These are phyloP conservation scores for Myxozyma udenii DNA, from an alignment of 805 yeast species.

Conservation along the genomic window DNA sequence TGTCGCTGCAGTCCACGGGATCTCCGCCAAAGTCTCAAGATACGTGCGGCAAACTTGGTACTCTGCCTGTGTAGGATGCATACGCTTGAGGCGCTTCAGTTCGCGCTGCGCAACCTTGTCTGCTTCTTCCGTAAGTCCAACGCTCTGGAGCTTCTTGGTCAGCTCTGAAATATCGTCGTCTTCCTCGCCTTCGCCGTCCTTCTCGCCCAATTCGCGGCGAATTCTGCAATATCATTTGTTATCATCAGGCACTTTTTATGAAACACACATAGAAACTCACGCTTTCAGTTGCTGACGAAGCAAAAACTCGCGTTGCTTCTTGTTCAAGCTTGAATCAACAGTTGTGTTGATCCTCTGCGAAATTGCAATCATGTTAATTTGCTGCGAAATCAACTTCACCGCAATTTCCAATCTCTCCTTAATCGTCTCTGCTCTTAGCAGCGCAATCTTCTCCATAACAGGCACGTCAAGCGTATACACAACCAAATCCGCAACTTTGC, in stretches of 20 bases:
- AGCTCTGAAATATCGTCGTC: slow-evolving; percentile 40
- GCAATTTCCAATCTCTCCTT: slow-evolving; percentile 30
- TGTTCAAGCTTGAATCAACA: slow-evolving; percentile 28
- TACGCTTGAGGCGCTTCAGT: slow-evolving; percentile 39
- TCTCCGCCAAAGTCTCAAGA: slow-evolving; percentile 42
- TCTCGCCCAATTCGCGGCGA: slow-evolving; percentile 33
- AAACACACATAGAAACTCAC: slow-evolving; percentile 4
- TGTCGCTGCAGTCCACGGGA: slow-evolving; percentile 40
- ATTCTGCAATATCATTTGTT: slow-evolving; percentile 7
- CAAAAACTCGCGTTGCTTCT: slow-evolving; percentile 35
- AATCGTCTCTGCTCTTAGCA: slow-evolving; percentile 35
- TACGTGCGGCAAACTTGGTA: slow-evolving; percentile 44
- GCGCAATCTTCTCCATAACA: slow-evolving; percentile 33
- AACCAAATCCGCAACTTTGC: slow-evolving; percentile 39
- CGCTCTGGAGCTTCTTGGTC: slow-evolving; percentile 31
- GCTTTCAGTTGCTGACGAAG: slow-evolving; percentile 31
- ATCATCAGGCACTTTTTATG: too few relatives aligned
- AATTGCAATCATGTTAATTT: slow-evolving; percentile 29
- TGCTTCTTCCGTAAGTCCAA: slow-evolving; percentile 31
- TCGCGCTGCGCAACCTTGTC: slow-evolving; percentile 41
- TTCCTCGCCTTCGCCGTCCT: slow-evolving; percentile 35
- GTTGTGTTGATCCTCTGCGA: slow-evolving; percentile 31
- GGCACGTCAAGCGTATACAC: slow-evolving; percentile 39
- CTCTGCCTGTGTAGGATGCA: slow-evolving; percentile 44
- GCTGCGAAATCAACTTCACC: slow-evolving; percentile 21